Percentiles rank a stretch among this genome's conserved stretches.
phyloP scores from a whole-genome alignment of 768 basidiomycete species.

The Psilocybe subaeruginosa region DNA sequence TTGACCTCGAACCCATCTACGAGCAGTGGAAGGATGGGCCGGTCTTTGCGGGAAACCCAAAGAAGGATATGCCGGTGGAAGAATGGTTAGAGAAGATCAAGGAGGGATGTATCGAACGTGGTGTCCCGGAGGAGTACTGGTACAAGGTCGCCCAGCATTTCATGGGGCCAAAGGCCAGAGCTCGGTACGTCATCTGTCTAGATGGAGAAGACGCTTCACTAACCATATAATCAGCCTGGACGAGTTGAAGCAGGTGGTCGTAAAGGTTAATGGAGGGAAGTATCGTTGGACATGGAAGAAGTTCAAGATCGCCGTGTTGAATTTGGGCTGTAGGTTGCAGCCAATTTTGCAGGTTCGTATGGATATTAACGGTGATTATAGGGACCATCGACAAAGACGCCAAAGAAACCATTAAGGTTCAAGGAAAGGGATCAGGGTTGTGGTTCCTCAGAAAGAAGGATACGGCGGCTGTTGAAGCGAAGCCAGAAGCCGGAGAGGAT shows the following conservation, averaged over 20 bases:
- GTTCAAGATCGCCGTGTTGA: conserved; percentile 76
- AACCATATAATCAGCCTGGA: conserved; percentile 41
- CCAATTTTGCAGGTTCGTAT: neutral
- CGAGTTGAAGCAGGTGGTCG: conserved; percentile 75
- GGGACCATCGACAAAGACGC: conserved; percentile 68
- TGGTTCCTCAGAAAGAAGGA: conserved; percentile 59
- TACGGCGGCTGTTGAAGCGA: conserved; percentile 13
- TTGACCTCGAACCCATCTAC: conserved; percentile 70
- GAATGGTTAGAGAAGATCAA: conserved; percentile 77
- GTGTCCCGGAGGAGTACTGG: conserved; percentile 82
- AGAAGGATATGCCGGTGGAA: conserved; percentile 70
- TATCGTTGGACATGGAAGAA: conserved; percentile 87
- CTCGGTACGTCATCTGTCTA: conserved; percentile 37
- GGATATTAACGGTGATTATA: conserved; percentile 25
- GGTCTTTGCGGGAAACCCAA: conserved; percentile 65
- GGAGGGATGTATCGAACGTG: conserved; percentile 68
- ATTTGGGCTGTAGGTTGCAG: conserved; percentile 73
- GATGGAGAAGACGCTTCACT: neutral
- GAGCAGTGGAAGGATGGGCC: conserved; percentile 70
- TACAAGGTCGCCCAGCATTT: conserved; percentile 80
- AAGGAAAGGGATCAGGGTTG: conserved; percentile 50
- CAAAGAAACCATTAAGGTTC: conserved; percentile 65
- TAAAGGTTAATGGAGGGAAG: conserved; percentile 73
- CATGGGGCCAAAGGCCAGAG: conserved; percentile 71
- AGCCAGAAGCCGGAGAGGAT: conserved; percentile 7